These are phyloP conservation scores for Paecilomyces fulvus DNA, from an alignment of 2,329 filamentous ascomycete species.

Conservation along the genomic window DNA sequence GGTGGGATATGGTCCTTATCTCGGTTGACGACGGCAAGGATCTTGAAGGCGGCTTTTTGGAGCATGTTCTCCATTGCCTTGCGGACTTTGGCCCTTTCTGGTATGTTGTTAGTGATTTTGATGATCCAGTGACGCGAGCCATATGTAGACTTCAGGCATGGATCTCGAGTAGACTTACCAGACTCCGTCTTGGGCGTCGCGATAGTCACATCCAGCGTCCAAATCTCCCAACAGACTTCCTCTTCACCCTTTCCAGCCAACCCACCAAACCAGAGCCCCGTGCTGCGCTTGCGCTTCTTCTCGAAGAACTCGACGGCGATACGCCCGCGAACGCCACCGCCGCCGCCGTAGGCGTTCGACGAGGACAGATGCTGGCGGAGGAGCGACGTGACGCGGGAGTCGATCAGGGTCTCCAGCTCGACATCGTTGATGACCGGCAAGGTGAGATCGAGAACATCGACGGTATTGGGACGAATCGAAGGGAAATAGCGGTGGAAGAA, in stretches of 20 bases:
- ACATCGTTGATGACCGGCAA: conserved; percentile 83
- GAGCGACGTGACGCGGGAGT: conserved; percentile 71
- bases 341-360: conserved; percentile 42
- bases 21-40: conserved; percentile 74
- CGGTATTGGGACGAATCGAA: conserved; percentile 68
- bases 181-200: conserved; percentile 81
- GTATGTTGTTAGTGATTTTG: conserved; percentile 2
- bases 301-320: conserved; percentile 91
- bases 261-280: conserved; percentile 58
- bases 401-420: conserved; percentile 87
- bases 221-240: conserved; percentile 94
- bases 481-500: conserved; percentile 99
- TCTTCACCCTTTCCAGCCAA: conserved; percentile 61
- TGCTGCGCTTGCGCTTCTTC: conserved; percentile 68
- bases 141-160: background rate
- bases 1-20: conserved; percentile 96
- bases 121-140: background rate
- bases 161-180: conserved; percentile 47
- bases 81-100: conserved; percentile 80
- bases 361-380: conserved; percentile 63
- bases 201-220: conserved; percentile 89
- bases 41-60: conserved; percentile 79
- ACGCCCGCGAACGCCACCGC: conserved; percentile 61
- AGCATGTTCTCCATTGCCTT: conserved; percentile 86
- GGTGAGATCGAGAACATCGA: conserved; percentile 84